These are phyloP conservation scores for Thoreauomyces humboldtii DNA, from an alignment of 192 early-diverging fungal genomes.

Conservation along the genomic window DNA sequence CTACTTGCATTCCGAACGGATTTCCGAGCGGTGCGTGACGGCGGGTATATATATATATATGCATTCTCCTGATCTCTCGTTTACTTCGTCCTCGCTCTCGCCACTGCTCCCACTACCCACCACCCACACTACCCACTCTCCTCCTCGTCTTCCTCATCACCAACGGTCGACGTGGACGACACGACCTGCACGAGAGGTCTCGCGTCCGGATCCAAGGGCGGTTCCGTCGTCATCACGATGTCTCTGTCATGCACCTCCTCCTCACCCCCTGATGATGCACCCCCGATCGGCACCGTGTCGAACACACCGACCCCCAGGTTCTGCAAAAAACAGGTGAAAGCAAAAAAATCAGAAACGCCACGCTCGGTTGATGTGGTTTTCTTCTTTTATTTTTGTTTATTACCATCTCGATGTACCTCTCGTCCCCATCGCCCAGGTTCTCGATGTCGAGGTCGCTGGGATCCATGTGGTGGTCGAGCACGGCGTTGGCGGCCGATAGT, in stretches of 20 bases:
- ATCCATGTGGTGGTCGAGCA: conserved; percentile 9
- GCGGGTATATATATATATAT: no score
- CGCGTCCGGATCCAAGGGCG: not conserved
- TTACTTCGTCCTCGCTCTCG: conserved; percentile 1
- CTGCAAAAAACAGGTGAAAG: not conserved
- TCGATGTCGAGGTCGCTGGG: conserved; percentile 47
- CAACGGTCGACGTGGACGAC: not conserved
- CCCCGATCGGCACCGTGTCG: not conserved
- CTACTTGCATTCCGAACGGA: no score
- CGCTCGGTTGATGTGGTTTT: no score
- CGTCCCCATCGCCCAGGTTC: conserved; percentile 48
- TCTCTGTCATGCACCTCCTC: not conserved
- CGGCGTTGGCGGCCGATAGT: conserved; percentile 11
- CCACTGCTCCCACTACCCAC: not conserved
- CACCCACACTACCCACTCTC: not conserved
- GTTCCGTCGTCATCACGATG: not conserved
- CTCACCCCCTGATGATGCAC: not conserved
- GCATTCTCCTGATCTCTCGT: no score
- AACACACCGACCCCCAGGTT: conserved; percentile 17
- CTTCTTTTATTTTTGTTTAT: no score
- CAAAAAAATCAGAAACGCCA: not conserved
- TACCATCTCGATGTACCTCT: conserved; percentile 51
- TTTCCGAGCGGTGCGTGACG: no score
- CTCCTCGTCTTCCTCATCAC: not conserved
- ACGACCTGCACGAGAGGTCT: conserved; percentile 5